phyloP scores from a whole-genome alignment of 352 stramenopile genomes.

The Pythium angustatum region DNA sequence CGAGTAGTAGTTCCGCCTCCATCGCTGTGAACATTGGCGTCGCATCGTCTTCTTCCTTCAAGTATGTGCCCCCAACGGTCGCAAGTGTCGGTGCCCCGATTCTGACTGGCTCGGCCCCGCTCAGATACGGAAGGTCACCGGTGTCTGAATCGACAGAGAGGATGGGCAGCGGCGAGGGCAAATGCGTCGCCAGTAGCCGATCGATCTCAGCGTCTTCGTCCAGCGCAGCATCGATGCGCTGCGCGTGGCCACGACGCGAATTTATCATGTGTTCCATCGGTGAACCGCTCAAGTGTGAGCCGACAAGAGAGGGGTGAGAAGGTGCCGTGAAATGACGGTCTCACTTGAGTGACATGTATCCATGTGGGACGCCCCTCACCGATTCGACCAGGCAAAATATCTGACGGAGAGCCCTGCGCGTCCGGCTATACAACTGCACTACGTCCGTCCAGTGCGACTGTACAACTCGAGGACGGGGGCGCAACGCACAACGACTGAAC shows the following conservation, averaged over 20 bases:
- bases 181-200: not conserved
- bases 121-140: not conserved
- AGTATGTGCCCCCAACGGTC: too few relatives aligned
- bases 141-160: not conserved
- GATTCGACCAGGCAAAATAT: slow-evolving; percentile 9
- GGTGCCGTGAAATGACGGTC: not conserved
- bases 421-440: slow-evolving; percentile 25
- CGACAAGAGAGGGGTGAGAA: too few relatives aligned
- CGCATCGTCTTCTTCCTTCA: not conserved
- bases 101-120: not conserved
- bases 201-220: not conserved
- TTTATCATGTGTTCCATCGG: too few relatives aligned
- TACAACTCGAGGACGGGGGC: slow-evolving; percentile 19
- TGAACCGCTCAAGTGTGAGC: too few relatives aligned
- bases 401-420: slow-evolving; percentile 10
- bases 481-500: not conserved
- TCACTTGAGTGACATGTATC: not conserved
- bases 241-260: too few relatives aligned
- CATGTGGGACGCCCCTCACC: too few relatives aligned
- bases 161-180: not conserved
- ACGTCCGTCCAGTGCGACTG: slow-evolving; percentile 16
- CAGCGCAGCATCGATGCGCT: not conserved
- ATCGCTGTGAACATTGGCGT: not conserved
- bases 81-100: too few relatives aligned
- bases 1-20: slow-evolving; percentile 8